Percentiles rank a stretch among this genome's conserved stretches.
Evolutionary conservation across 202 grass and related monocot species (phyloP).

Genomic region (Miscanthus sacchariflorus): DNA sequence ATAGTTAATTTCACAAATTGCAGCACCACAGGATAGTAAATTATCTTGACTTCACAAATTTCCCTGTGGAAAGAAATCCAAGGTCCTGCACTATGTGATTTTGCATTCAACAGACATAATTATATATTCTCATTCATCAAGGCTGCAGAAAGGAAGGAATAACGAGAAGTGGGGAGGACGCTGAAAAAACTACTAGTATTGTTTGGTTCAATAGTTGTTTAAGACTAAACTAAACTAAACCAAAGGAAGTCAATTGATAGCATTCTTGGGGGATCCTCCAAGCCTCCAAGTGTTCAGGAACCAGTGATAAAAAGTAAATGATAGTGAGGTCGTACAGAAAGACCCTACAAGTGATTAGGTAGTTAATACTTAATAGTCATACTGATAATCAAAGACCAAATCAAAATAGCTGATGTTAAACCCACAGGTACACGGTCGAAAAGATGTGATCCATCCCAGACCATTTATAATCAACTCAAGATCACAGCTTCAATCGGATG

Average conservation of each 20-base stretch:
- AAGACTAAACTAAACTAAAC: conserved; percentile 22
- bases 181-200: background rate
- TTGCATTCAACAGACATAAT: background rate
- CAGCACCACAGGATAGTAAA: background rate
- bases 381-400: conserved; percentile 26
- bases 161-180: background rate
- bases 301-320: conserved; percentile 5
- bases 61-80: conserved; percentile 1
- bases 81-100: background rate
- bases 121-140: conserved; percentile 5
- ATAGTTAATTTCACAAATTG: background rate
- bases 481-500: background rate
- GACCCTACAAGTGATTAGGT: background rate
- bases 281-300: background rate
- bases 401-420: conserved; percentile 21
- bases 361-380: too few species aligned
- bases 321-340: background rate
- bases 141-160: background rate
- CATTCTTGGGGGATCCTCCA: background rate
- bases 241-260: conserved; percentile 26
- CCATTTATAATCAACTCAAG: background rate
- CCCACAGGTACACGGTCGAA: background rate
- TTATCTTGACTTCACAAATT: background rate
- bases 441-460: background rate
- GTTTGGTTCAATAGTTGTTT: background rate